Evolutionary conservation across 2,329 filamentous ascomycete genomes (phyloP).

Genomic region (Xylaria sp.): DNA sequence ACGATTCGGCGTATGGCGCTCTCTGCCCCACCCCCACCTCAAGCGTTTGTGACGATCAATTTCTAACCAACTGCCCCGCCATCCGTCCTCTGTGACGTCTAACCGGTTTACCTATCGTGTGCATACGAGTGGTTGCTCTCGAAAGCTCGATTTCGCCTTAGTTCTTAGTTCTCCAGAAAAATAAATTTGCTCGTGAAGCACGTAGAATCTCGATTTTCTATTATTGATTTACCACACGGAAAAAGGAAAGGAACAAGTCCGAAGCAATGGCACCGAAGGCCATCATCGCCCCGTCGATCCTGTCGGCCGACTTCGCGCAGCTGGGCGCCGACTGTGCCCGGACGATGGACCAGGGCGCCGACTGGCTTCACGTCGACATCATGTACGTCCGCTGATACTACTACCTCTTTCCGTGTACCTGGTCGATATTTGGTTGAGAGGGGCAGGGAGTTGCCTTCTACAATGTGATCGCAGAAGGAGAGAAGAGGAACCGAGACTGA

Average conservation of each 20-base stretch:
- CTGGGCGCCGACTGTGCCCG: constrained; percentile 83
- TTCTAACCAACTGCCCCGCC: constrained; percentile 30
- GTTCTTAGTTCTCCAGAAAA: neutral
- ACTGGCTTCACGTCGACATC: constrained; percentile 96
- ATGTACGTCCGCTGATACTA: constrained; percentile 53
- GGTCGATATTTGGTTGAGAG: too few relatives aligned
- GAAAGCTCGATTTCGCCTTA: neutral
- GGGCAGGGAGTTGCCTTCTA: too few relatives aligned
- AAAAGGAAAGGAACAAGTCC: constrained; percentile 4
- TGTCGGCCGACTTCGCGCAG: constrained; percentile 92
- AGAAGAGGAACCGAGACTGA: neutral
- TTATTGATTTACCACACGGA: too few relatives aligned
- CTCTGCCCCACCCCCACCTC: constrained; percentile 16
- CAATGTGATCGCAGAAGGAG: neutral
- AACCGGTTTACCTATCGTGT: constrained; percentile 3
- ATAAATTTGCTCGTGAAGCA: neutral
- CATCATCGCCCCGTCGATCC: constrained; percentile 97
- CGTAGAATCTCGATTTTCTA: too few relatives aligned
- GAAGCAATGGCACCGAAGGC: constrained; percentile 78
- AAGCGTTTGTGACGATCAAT: constrained; percentile 11
- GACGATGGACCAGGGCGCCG: constrained; percentile 84
- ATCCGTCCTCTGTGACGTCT: constrained; percentile 30
- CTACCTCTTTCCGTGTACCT: too few relatives aligned
- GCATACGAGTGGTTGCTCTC: neutral
- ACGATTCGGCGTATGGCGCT: neutral